phyloP scores from a whole-genome alignment of 441 rosid genomes.

The Bocquillonia castaneifolia region DNA sequence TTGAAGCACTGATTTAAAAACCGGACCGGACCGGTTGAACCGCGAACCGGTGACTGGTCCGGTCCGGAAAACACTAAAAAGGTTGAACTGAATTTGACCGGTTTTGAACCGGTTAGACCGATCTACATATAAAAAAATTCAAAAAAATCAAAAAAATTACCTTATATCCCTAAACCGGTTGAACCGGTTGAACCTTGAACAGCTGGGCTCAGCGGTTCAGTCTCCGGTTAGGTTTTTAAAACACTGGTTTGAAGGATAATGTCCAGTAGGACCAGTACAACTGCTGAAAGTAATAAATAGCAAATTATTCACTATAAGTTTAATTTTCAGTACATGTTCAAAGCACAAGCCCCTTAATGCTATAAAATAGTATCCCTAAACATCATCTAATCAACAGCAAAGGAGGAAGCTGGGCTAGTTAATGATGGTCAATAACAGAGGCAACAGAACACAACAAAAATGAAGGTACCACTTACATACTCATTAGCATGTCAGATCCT shows the following conservation, averaged over 20 bases:
- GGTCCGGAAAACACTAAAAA: too few species aligned
- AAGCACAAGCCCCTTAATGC: slow-evolving; percentile 9
- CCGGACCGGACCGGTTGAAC: too few species aligned
- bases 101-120: too few species aligned
- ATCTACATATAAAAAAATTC: too few species aligned
- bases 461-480: slow-evolving; percentile 22
- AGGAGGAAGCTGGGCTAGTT: slow-evolving; percentile 21
- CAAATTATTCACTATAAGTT: slow-evolving; percentile 16
- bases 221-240: too few species aligned
- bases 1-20: too few species aligned
- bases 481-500: slow-evolving; percentile 7
- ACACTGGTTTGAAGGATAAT: slow-evolving; percentile 21
- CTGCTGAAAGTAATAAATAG: not conserved
- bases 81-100: too few species aligned
- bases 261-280: not conserved
- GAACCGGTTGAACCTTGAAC: too few species aligned
- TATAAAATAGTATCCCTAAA: slow-evolving; percentile 21
- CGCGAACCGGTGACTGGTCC: too few species aligned
- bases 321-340: slow-evolving; percentile 13
- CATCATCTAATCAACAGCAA: slow-evolving; percentile 8
- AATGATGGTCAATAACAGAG: slow-evolving; percentile 3
- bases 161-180: too few species aligned
- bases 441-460: slow-evolving; percentile 14
- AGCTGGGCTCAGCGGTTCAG: too few species aligned
- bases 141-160: too few species aligned